These are phyloP conservation scores for Sparassis latifolia DNA, from an alignment of 1,284 basidiomycete species.

Conservation along the genomic window DNA sequence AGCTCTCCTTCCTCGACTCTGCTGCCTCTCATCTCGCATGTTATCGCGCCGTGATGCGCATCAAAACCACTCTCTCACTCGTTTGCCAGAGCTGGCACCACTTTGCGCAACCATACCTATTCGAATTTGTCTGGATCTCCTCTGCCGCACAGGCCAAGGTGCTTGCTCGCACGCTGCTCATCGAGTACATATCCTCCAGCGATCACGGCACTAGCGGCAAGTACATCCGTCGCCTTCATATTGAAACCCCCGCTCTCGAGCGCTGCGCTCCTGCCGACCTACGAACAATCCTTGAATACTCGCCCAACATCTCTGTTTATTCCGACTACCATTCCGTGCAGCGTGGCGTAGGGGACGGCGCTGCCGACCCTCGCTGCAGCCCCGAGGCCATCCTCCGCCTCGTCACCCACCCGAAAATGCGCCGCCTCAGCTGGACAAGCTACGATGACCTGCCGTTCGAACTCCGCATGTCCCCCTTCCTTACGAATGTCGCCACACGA, in stretches of 20 bases:
- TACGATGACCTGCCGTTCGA: slow-evolving; percentile 62
- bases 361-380: slow-evolving; percentile 38
- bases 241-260: slow-evolving; percentile 61
- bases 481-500: slow-evolving; percentile 41
- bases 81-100: slow-evolving; percentile 52
- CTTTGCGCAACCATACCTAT: slow-evolving; percentile 47
- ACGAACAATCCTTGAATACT: slow-evolving; percentile 56
- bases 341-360: slow-evolving; percentile 39
- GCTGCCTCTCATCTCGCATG: slow-evolving; percentile 33
- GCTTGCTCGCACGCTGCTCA: slow-evolving; percentile 47
- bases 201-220: slow-evolving; percentile 36
- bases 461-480: slow-evolving; percentile 46
- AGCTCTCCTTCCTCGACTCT: slow-evolving; percentile 44
- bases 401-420: slow-evolving; percentile 50
- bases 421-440: slow-evolving; percentile 60
- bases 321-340: slow-evolving; percentile 59
- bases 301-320: slow-evolving; percentile 51
- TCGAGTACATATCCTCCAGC: slow-evolving; percentile 32
- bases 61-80: slow-evolving; percentile 44
- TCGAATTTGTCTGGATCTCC: slow-evolving; percentile 64
- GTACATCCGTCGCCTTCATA: slow-evolving; percentile 56
- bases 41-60: slow-evolving; percentile 41
- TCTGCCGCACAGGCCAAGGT: slow-evolving; percentile 49
- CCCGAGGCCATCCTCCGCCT: slow-evolving; percentile 50
- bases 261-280: slow-evolving; percentile 62